Evolutionary conservation across 1,284 basidiomycete genomes (phyloP).

Genomic region (Coniophora puteana): DNA sequence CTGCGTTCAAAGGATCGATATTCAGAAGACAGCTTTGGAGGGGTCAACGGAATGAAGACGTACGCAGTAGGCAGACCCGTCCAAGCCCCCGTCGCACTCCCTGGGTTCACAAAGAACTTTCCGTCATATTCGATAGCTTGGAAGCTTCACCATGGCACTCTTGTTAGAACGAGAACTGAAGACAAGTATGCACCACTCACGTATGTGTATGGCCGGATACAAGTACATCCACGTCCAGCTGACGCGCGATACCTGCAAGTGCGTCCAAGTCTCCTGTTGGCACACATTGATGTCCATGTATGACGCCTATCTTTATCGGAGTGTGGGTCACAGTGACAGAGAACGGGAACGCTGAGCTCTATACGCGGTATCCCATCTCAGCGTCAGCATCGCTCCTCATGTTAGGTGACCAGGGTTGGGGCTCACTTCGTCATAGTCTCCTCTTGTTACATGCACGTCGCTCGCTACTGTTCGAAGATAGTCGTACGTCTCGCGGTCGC

Average conservation of each 20-base stretch:
- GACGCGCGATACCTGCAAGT: conserved; percentile 81
- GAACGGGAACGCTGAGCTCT: conserved; percentile 74
- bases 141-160: conserved; percentile 53
- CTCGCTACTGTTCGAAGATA: conserved; percentile 97
- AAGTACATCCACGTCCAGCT: conserved; percentile 97
- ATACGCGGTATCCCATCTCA: too few relatives aligned
- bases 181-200: conserved; percentile 43
- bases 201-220: conserved; percentile 93
- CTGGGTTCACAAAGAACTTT: conserved; percentile 95
- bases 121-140: conserved; percentile 91
- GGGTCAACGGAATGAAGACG: conserved; percentile 16
- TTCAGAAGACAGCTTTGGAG: conserved; percentile 17
- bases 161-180: not conserved
- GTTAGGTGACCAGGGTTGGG: not conserved
- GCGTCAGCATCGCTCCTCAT: conserved; percentile 14
- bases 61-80: conserved; percentile 71
- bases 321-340: conserved; percentile 82
- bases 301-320: conserved; percentile 89
- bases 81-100: conserved; percentile 95
- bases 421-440: conserved; percentile 93
- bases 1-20: conserved; percentile 38
- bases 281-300: conserved; percentile 94
- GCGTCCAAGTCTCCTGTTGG: conserved; percentile 92
- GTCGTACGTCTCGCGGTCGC: conserved; percentile 96
- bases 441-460: conserved; percentile 89